phyloP scores from a whole-genome alignment of 2,329 filamentous ascomycete genomes.

The Colletotrichum neosansevieriae region DNA sequence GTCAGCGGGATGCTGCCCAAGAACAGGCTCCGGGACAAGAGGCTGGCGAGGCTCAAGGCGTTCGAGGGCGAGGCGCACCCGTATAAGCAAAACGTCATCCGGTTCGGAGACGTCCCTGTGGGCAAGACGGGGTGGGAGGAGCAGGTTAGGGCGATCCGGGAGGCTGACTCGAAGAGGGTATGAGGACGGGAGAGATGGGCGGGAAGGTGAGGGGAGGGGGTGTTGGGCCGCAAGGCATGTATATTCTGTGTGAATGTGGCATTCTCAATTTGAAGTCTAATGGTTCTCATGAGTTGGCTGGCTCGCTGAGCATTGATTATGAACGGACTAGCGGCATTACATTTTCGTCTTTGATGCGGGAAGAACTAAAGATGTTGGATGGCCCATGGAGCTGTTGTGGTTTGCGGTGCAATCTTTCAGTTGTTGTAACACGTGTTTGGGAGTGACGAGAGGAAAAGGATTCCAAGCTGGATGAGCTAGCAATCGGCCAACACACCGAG shows the following conservation, averaged over 20 bases:
- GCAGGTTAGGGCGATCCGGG: conserved; percentile 62
- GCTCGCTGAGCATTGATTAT: neutral
- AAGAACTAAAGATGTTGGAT: too few species aligned
- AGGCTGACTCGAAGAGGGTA: conserved; percentile 63
- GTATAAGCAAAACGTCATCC: conserved; percentile 88
- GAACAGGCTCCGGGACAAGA: conserved; percentile 89
- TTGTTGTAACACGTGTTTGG: too few species aligned
- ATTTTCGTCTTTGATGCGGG: neutral
- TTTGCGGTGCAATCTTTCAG: too few species aligned
- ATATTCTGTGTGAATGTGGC: conserved; percentile 41
- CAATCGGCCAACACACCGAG: too few species aligned
- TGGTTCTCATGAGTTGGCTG: neutral
- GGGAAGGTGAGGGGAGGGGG: neutral
- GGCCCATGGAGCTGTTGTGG: too few species aligned
- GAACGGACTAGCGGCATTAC: neutral
- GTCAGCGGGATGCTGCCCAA: conserved; percentile 98
- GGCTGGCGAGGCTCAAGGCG: conserved; percentile 89
- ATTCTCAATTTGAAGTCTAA: conserved; percentile 36
- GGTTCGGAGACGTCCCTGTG: conserved; percentile 72
- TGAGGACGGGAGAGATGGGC: conserved; percentile 46
- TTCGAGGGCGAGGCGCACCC: conserved; percentile 95
- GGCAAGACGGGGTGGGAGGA: conserved; percentile 66
- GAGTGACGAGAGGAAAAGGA: too few species aligned
- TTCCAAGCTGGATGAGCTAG: too few species aligned
- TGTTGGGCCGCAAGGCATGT: conserved; percentile 32